Evolutionary conservation across 2,329 filamentous ascomycete genomes (phyloP).

Genomic region (Dothistroma septosporum): DNA sequence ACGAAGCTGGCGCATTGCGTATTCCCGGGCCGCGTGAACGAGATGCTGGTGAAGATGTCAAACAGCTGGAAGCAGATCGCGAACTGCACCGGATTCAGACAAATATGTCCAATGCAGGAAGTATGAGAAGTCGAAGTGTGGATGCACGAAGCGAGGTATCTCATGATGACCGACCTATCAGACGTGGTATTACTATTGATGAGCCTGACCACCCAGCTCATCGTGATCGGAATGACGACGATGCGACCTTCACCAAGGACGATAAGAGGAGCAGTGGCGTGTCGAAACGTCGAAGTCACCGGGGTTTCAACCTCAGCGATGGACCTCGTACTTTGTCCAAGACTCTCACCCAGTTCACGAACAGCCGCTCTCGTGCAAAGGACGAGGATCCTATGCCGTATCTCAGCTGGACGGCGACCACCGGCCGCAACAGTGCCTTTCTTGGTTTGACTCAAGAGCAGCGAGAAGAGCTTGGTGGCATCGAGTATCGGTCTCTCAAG

Average conservation of each 20-base stretch:
- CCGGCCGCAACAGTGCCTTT: constrained; percentile 90
- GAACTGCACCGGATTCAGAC: constrained; percentile 32
- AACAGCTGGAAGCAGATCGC: constrained; percentile 51
- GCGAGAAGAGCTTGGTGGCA: constrained; percentile 89
- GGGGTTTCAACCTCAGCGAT: constrained; percentile 12
- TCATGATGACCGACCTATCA: background rate
- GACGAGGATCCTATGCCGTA: constrained; percentile 70
- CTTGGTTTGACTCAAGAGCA: constrained; percentile 84
- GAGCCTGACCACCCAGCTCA: constrained; percentile 52
- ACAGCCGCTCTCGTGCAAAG: constrained; percentile 40
- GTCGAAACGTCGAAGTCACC: constrained; percentile 6
- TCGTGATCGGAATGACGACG: constrained; percentile 19
- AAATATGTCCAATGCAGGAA: background rate
- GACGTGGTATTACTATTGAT: constrained; percentile 57
- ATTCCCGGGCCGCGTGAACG: constrained; percentile 91
- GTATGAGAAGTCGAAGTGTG: constrained; percentile 17
- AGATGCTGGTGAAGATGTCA: constrained; percentile 72
- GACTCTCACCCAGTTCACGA: constrained; percentile 58
- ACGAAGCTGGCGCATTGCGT: constrained; percentile 67
- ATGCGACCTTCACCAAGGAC: constrained; percentile 18
- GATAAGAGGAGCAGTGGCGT: constrained; percentile 5
- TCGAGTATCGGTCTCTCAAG: constrained; percentile 91
- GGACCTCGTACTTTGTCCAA: constrained; percentile 35
- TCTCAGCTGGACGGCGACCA: constrained; percentile 86
- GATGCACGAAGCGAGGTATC: constrained; percentile 13